Percentiles rank a stretch among this genome's conserved stretches.
Evolutionary conservation across 306 rosid species (phyloP).

Genomic region (Quercus parvula): DNA sequence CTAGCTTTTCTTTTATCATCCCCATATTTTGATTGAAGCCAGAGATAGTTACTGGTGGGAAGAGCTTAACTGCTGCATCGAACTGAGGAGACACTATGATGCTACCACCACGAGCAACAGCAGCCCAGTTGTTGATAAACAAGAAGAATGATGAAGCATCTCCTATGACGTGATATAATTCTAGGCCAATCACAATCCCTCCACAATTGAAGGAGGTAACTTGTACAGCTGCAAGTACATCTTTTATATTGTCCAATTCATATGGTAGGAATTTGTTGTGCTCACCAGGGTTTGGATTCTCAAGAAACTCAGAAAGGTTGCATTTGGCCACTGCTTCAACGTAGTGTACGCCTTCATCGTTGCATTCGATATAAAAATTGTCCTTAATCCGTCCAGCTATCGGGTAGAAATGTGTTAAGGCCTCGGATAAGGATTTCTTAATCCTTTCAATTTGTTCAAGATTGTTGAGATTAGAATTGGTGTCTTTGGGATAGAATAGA

Average conservation of each 20-base stretch:
- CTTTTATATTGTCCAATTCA: neutral
- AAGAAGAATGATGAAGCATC: constrained; percentile 44
- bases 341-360: constrained; percentile 22
- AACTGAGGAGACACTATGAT: constrained; percentile 28
- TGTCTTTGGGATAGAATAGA: constrained; percentile 10
- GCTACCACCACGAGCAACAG: constrained; percentile 18
- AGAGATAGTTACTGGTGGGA: constrained; percentile 37
- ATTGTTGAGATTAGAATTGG: neutral
- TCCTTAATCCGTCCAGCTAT: constrained; percentile 21
- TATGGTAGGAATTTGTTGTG: constrained; percentile 1
- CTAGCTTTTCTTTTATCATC: constrained; percentile 25
- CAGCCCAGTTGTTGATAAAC: constrained; percentile 45
- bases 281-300: neutral
- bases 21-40: neutral
- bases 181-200: constrained; percentile 48
- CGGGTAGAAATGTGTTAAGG: constrained; percentile 21
- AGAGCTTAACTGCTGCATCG: constrained; percentile 32
- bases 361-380: constrained; percentile 12
- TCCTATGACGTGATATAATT: constrained; percentile 48
- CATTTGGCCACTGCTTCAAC: constrained; percentile 11
- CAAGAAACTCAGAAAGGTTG: neutral
- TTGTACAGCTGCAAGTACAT: constrained; percentile 32
- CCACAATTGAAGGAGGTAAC: constrained; percentile 49
- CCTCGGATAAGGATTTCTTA: constrained; percentile 22
- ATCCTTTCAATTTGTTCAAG: neutral